A percentile compares a stretch with the other conserved stretches of the same genome.
phyloP scores from a whole-genome alignment of 164 flowering plant genomes.

The Tetrastigma voinierianum region DNA sequence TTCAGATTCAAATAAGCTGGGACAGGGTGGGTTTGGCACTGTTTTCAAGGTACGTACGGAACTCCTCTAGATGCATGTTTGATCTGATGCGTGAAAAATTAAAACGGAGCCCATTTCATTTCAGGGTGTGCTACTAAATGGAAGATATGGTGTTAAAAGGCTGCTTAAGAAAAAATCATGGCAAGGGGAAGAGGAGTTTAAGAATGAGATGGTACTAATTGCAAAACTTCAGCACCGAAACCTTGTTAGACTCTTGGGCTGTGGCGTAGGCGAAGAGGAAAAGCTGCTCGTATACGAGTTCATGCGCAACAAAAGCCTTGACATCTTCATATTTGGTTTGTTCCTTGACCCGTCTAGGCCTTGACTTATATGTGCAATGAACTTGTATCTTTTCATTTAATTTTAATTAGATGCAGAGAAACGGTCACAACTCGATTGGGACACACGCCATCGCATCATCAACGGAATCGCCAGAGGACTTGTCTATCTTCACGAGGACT shows the following conservation, averaged over 20 bases:
- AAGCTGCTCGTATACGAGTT: slow-evolving; percentile 24
- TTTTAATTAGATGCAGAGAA: too few relatives aligned
- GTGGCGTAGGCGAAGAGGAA: slow-evolving; percentile 23
- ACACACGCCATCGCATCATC: slow-evolving; percentile 20
- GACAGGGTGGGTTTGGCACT: slow-evolving; percentile 35
- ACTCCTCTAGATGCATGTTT: too few relatives aligned
- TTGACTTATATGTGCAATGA: too few relatives aligned
- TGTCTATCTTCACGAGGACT: slow-evolving; percentile 36
- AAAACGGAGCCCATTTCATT: too few relatives aligned
- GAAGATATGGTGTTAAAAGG: slow-evolving; percentile 28
- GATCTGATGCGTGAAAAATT: too few relatives aligned
- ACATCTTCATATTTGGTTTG: slow-evolving; percentile 26
- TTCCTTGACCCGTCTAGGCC: background rate
- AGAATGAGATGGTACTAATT: too few relatives aligned
- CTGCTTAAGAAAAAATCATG: slow-evolving; percentile 21
- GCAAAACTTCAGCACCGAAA: too few relatives aligned
- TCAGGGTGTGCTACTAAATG: slow-evolving; percentile 19
- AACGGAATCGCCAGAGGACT: slow-evolving; percentile 31
- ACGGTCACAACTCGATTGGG: slow-evolving; percentile 19
- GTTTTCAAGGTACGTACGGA: too few relatives aligned
- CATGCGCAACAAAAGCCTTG: slow-evolving; percentile 3
- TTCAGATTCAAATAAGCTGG: slow-evolving; percentile 28
- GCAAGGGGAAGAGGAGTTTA: slow-evolving; percentile 9
- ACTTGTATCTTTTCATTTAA: too few relatives aligned
- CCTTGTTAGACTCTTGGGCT: slow-evolving; percentile 4